phyloP scores from a whole-genome alignment of 2,329 filamentous ascomycete species.

The Lojkania enalia region DNA sequence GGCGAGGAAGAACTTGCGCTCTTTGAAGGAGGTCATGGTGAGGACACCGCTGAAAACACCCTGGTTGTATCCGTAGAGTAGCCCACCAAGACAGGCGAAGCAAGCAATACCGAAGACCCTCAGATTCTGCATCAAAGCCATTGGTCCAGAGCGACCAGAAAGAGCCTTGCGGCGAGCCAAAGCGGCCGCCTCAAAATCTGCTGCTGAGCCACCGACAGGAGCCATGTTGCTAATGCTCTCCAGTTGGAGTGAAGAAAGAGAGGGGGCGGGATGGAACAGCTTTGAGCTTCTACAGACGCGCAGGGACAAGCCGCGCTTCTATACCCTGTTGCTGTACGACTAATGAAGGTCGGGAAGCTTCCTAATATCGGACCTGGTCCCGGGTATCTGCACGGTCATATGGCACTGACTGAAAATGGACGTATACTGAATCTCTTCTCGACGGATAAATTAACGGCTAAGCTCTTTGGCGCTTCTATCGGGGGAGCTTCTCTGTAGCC shows the following conservation, averaged over 20 bases:
- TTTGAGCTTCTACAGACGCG: not conserved
- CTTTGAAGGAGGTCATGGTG: slow-evolving; percentile 53
- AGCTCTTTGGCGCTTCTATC: slow-evolving; percentile 5
- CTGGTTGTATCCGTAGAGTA: slow-evolving; percentile 72
- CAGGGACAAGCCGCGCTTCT: slow-evolving; percentile 7
- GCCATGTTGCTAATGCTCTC: slow-evolving; percentile 36
- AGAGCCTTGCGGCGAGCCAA: slow-evolving; percentile 47
- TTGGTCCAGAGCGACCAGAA: slow-evolving; percentile 48
- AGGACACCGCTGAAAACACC: slow-evolving; percentile 75
- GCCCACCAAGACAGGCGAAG: slow-evolving; percentile 57
- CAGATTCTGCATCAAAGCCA: slow-evolving; percentile 56
- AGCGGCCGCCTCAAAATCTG: slow-evolving; percentile 47
- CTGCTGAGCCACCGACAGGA: slow-evolving; percentile 38
- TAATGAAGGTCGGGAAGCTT: not conserved
- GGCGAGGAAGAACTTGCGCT: slow-evolving; percentile 33
- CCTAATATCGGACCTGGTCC: slow-evolving; percentile 6
- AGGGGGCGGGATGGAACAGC: not conserved
- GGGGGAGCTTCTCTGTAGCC: slow-evolving; percentile 1
- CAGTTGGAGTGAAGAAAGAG: slow-evolving; percentile 3
- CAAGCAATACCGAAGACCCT: slow-evolving; percentile 60
- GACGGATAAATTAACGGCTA: slow-evolving; percentile 15
- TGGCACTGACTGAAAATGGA: not conserved
- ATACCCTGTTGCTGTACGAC: slow-evolving; percentile 5
- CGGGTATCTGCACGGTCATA: slow-evolving; percentile 8
- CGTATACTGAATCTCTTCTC: not conserved